Evolutionary conservation across 2,329 filamentous ascomycete species (phyloP).

Genomic region (Beauveria varroae): DNA sequence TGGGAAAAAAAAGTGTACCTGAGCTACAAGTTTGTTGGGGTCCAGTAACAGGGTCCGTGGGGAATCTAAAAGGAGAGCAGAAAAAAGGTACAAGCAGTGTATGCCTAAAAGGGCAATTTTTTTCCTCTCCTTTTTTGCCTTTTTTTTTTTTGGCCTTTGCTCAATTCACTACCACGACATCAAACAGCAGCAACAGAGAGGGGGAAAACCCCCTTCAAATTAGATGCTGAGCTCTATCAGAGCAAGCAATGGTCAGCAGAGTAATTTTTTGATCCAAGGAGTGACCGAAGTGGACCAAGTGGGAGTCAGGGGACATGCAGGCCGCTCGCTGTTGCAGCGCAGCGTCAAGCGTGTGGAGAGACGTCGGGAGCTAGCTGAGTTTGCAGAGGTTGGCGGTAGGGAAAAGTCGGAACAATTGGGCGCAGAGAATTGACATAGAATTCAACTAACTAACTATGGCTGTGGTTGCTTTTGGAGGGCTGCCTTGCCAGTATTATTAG

Average conservation of each 20-base stretch:
- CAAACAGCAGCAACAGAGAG: neutral
- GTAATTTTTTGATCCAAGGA: neutral
- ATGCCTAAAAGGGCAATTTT: neutral
- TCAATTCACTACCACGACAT: neutral
- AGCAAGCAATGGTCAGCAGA: conserved; percentile 2
- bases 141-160: accelerated
- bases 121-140: neutral
- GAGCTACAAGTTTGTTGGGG: conserved; percentile 10
- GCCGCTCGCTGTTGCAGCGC: neutral
- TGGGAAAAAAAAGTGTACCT: conserved; percentile 6
- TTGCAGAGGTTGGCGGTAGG: neutral
- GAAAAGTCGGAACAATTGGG: neutral
- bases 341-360: neutral
- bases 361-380: no score
- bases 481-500: no score
- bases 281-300: conserved; percentile 9
- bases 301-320: neutral
- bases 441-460: no score
- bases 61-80: neutral
- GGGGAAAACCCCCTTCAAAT: no score
- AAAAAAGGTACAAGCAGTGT: conserved; percentile 2
- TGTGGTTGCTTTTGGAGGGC: no score
- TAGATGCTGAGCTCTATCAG: neutral
- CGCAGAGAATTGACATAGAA: no score
- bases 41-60: conserved; percentile 11